Evolutionary conservation across 139 green algal genomes (phyloP).

Genomic region (Helicosporidium sp.): DNA sequence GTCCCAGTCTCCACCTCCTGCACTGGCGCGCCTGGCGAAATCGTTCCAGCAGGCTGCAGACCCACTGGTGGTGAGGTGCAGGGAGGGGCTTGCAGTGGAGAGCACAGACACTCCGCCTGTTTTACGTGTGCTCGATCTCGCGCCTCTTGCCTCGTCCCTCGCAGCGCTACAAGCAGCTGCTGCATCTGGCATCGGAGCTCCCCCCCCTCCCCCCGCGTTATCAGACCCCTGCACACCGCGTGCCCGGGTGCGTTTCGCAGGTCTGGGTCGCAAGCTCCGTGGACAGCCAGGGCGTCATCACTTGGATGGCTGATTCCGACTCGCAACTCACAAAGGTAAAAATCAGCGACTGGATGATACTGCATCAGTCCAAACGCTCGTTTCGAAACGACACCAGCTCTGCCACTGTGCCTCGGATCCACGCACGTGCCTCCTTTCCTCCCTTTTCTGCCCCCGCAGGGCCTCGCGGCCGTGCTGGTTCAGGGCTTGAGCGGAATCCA

Average conservation of each 20-base stretch:
- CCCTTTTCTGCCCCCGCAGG: slow-evolving; percentile 14
- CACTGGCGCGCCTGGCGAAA: too few relatives aligned
- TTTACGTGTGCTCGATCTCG: too few relatives aligned
- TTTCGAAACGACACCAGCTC: too few relatives aligned
- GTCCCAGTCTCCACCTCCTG: too few relatives aligned
- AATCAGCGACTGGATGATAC: too few relatives aligned
- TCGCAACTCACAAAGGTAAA: slow-evolving; percentile 89
- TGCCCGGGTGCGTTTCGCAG: slow-evolving; percentile 76
- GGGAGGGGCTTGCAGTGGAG: too few relatives aligned
- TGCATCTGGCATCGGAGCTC: slow-evolving; percentile 89
- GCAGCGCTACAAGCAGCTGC: slow-evolving; percentile 86
- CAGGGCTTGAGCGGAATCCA: slow-evolving; percentile 64
- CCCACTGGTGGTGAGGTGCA: too few relatives aligned
- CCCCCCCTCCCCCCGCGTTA: slow-evolving; percentile 32
- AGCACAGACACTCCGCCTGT: too few relatives aligned
- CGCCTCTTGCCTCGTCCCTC: not conserved
- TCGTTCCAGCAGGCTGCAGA: too few relatives aligned
- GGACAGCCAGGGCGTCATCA: slow-evolving; percentile 45
- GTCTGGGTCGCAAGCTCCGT: slow-evolving; percentile 82
- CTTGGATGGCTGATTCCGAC: slow-evolving; percentile 86
- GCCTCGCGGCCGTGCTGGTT: slow-evolving; percentile 74
- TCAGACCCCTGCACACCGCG: slow-evolving; percentile 74
- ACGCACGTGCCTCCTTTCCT: not conserved
- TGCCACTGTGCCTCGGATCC: too few relatives aligned
- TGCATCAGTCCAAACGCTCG: too few relatives aligned